Percentiles rank a stretch among this genome's conserved stretches.
These are phyloP conservation scores for Coniferiporia sulphurascens DNA, from an alignment of 1,284 basidiomycete genomes.

Conservation along the genomic window DNA sequence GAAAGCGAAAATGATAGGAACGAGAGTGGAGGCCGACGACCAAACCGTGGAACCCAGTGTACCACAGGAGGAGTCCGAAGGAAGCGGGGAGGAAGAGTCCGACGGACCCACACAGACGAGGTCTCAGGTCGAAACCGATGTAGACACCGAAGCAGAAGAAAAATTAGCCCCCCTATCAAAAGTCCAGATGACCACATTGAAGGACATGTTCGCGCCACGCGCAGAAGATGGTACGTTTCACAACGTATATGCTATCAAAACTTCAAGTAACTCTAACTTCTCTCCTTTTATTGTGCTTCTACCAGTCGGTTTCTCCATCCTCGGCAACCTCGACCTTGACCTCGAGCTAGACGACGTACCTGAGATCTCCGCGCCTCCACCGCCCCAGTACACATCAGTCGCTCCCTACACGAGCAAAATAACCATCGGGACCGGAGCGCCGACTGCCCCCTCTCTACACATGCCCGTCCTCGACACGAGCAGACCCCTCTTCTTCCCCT, in stretches of 20 bases:
- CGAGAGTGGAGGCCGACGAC: neutral
- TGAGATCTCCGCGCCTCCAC: slow-evolving; percentile 26
- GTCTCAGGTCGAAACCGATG: neutral
- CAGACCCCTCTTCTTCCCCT: slow-evolving; percentile 61
- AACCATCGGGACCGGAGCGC: neutral
- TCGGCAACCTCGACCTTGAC: slow-evolving; percentile 62
- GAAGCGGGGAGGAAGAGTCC: slow-evolving; percentile 20
- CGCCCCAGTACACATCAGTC: slow-evolving; percentile 17
- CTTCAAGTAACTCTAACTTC: neutral
- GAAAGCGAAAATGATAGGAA: slow-evolving; percentile 6
- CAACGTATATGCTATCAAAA: slow-evolving; percentile 18
- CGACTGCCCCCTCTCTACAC: neutral
- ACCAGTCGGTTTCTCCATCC: slow-evolving; percentile 55
- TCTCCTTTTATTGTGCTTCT: neutral
- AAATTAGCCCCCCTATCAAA: slow-evolving; percentile 20
- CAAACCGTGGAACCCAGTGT: slow-evolving; percentile 18
- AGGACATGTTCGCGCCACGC: slow-evolving; percentile 64
- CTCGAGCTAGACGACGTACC: slow-evolving; percentile 53
- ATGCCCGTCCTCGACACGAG: slow-evolving; percentile 39
- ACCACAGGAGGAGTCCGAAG: slow-evolving; percentile 19
- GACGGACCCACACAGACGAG: slow-evolving; percentile 15
- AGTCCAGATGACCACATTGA: slow-evolving; percentile 37
- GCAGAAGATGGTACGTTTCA: slow-evolving; percentile 53
- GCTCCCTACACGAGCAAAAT: slow-evolving; percentile 15
- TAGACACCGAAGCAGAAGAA: slow-evolving; percentile 9